Evolutionary conservation across 208 protist genomes (phyloP).

Genomic region (Acanthamoeba royreba): DNA sequence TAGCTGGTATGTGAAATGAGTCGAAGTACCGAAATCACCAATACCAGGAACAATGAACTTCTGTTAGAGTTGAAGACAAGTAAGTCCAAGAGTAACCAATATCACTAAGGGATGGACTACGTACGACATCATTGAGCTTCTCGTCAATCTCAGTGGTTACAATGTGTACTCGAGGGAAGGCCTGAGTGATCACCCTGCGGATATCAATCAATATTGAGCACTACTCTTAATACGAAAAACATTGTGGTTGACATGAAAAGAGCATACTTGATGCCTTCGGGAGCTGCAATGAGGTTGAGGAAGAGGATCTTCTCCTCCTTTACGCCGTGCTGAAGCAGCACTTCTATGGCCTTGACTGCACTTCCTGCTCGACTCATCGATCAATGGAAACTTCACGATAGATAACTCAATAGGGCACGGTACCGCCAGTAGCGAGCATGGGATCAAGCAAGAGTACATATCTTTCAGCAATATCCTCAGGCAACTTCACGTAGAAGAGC

Average conservation of each 20-base stretch:
- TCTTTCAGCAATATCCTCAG: constrained; percentile 76
- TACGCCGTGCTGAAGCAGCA: constrained; percentile 68
- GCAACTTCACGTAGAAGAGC: constrained; percentile 94
- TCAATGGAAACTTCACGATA: not conserved
- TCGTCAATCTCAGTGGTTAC: not conserved
- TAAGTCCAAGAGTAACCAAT: too few relatives aligned
- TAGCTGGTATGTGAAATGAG: too few relatives aligned
- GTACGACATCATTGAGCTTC: not conserved
- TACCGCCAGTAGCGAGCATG: constrained; percentile 88
- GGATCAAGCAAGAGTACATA: constrained; percentile 95
- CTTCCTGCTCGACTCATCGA: not conserved
- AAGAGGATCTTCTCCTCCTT: constrained; percentile 94
- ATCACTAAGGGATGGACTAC: too few relatives aligned
- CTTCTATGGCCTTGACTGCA: constrained; percentile 72
- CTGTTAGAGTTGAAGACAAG: too few relatives aligned
- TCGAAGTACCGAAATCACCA: not conserved
- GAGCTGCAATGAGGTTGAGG: constrained; percentile 90
- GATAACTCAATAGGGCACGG: not conserved
- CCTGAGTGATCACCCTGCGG: constrained; percentile 83
- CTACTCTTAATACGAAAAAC: too few relatives aligned
- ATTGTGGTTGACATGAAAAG: too few relatives aligned
- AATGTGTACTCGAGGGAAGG: not conserved
- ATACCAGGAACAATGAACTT: not conserved
- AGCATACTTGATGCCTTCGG: too few relatives aligned
- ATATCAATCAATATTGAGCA: too few relatives aligned